phyloP scores from a whole-genome alignment of 148 eudicot genomes.

The Talinum fruticosum region DNA sequence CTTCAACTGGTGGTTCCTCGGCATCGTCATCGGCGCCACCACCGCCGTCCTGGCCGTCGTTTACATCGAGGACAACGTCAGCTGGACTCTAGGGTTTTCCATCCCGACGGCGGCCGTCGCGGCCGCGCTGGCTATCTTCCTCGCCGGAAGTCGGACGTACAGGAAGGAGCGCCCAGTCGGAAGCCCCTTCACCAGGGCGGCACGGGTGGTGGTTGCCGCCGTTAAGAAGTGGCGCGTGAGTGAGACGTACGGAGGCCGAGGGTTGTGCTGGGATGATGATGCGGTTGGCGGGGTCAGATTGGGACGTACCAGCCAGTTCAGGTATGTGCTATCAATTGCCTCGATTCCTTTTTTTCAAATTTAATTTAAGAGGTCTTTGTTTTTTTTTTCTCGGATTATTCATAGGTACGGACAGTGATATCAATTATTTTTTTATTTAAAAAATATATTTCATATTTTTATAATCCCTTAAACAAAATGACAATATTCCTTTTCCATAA shows the following conservation, averaged over 20 bases:
- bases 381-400: too few species aligned
- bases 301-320: slow-evolving; percentile 53
- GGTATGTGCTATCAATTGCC: slow-evolving; percentile 28
- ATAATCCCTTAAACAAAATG: too few species aligned
- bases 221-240: slow-evolving; percentile 39
- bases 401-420: too few species aligned
- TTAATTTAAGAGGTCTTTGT: too few species aligned
- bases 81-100: slow-evolving; percentile 60
- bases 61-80: slow-evolving; percentile 51
- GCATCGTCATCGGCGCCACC: slow-evolving; percentile 54
- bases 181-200: slow-evolving; percentile 66
- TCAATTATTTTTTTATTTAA: too few species aligned
- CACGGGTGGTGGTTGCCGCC: slow-evolving; percentile 62
- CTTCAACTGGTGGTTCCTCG: slow-evolving; percentile 85
- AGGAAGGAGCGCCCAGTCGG: slow-evolving; percentile 53
- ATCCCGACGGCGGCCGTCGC: slow-evolving; percentile 46
- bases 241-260: slow-evolving; percentile 5
- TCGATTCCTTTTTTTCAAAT: neutral
- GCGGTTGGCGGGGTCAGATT: slow-evolving; percentile 17
- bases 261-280: slow-evolving; percentile 28
- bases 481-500: too few species aligned
- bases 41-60: slow-evolving; percentile 40
- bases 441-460: too few species aligned
- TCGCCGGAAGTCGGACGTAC: slow-evolving; percentile 40
- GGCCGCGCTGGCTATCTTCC: slow-evolving; percentile 42